phyloP scores from a whole-genome alignment of 2,329 filamentous ascomycete genomes.

The Zarea fungicola region DNA sequence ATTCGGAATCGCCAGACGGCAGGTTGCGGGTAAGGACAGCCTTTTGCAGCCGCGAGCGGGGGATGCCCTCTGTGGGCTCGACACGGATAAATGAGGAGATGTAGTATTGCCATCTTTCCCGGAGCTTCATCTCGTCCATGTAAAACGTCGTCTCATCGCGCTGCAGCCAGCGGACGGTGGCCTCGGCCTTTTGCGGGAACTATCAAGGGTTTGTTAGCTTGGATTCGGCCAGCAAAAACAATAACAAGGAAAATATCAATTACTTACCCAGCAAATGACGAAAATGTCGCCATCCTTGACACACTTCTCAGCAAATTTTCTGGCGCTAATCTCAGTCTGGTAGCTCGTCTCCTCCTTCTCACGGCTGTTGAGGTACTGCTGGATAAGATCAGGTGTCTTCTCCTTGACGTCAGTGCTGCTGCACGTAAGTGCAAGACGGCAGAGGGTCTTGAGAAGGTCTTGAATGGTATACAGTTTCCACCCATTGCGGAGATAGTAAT shows the following conservation, averaged over 20 bases:
- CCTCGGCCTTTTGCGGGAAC: conserved; percentile 64
- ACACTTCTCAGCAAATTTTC: conserved; percentile 88
- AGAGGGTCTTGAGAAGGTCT: conserved; percentile 76
- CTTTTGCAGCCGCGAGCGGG: conserved; percentile 59
- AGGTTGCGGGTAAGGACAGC: conserved; percentile 68
- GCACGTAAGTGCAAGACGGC: conserved; percentile 75
- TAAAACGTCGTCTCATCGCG: conserved; percentile 74
- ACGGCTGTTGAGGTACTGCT: conserved; percentile 78
- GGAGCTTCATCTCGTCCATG: conserved; percentile 78
- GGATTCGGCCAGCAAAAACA: neutral
- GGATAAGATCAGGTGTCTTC: conserved; percentile 85
- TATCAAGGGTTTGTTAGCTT: conserved; percentile 35
- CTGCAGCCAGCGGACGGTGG: conserved; percentile 66
- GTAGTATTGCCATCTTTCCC: conserved; percentile 89
- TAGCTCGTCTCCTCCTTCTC: conserved; percentile 82
- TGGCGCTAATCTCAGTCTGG: conserved; percentile 81
- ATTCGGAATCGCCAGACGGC: conserved; percentile 55
- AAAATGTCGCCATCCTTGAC: conserved; percentile 92
- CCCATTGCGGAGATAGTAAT: conserved; percentile 84
- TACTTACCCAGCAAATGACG: conserved; percentile 81
- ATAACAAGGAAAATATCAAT: no score
- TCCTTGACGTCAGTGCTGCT: conserved; percentile 85
- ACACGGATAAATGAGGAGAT: conserved; percentile 86
- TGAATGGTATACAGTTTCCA: conserved; percentile 94
- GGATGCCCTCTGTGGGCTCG: conserved; percentile 79